Conservation (phyloP, 2,329 filamentous ascomycete genomes). For the Akanthomyces muscarius region DNA sequence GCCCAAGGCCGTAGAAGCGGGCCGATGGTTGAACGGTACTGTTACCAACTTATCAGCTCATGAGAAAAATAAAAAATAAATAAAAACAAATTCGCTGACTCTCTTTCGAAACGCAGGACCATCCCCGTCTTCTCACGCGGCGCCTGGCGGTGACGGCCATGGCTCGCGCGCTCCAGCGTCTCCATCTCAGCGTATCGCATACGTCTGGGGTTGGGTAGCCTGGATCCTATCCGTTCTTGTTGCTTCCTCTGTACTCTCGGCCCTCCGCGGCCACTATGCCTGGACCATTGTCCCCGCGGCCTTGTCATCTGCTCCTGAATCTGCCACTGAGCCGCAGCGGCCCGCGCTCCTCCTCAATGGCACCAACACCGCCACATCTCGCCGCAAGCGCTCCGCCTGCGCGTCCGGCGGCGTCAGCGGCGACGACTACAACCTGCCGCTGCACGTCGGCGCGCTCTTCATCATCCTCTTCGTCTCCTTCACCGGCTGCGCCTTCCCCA, state of each 20-base stretch:
- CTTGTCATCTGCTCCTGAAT: neutral
- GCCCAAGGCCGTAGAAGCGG: slow-evolving; percentile 24
- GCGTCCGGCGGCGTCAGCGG: slow-evolving; percentile 27
- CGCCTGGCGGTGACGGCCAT: slow-evolving; percentile 40
- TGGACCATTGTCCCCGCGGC: neutral
- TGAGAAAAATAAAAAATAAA: neutral
- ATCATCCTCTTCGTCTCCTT: slow-evolving; percentile 46
- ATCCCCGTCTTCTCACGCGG: slow-evolving; percentile 31
- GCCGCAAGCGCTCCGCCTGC: slow-evolving; percentile 29
- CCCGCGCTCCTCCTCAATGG: slow-evolving; percentile 1
- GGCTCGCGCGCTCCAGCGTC: slow-evolving; percentile 30
- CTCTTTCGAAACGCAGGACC: slow-evolving; percentile 19
- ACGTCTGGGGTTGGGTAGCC: slow-evolving; percentile 37
- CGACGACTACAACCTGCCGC: slow-evolving; percentile 50
- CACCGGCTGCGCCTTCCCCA: slow-evolving; percentile 49
- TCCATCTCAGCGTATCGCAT: slow-evolving; percentile 28
- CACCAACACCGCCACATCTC: slow-evolving; percentile 13
- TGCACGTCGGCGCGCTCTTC: slow-evolving; percentile 55
- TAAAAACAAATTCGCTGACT: neutral
- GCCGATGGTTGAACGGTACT: slow-evolving; percentile 31
- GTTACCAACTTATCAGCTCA: neutral
- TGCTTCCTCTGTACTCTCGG: slow-evolving; percentile 30
- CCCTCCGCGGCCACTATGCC: slow-evolving; percentile 17
- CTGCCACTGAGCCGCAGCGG: neutral
- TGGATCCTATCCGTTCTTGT: slow-evolving; percentile 42